Evolutionary conservation across 2,329 filamentous ascomycete species (phyloP).

Genomic region (Grosmannia serpens): DNA sequence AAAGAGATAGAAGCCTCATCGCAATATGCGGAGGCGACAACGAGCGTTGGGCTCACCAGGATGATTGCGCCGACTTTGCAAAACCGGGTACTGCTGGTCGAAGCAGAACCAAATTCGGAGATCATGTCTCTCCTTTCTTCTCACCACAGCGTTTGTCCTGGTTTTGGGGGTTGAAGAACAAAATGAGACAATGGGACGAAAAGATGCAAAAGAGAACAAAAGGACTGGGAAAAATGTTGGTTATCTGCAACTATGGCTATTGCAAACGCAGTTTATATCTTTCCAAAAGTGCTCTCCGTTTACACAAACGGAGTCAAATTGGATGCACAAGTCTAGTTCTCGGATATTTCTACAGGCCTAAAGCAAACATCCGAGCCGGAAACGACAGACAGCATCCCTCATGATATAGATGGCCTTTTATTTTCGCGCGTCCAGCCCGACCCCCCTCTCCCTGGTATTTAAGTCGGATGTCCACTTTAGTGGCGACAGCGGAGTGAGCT

Average conservation of each 20-base stretch:
- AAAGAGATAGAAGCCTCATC: too few relatives aligned
- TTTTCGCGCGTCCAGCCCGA: constrained; percentile 41
- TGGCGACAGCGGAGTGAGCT: constrained; percentile 26
- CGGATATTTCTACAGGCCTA: constrained; percentile 11
- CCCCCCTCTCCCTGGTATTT: constrained; percentile 39
- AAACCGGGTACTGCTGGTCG: background rate
- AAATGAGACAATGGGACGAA: background rate
- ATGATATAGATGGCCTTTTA: constrained; percentile 33
- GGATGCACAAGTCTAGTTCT: constrained; percentile 11
- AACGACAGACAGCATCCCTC: constrained; percentile 23
- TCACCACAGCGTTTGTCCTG: background rate
- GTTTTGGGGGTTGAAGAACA: background rate
- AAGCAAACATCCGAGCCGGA: constrained; percentile 14
- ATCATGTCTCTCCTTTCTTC: background rate
- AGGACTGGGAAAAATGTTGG: too few relatives aligned
- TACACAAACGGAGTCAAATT: constrained; percentile 13
- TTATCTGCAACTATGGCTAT: too few relatives aligned
- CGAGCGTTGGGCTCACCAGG: too few relatives aligned
- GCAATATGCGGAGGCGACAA: too few relatives aligned
- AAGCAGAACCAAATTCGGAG: background rate
- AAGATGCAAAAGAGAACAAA: background rate
- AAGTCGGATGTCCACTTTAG: constrained; percentile 35
- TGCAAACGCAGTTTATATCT: constrained; percentile 13
- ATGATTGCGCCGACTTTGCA: constrained; percentile 4
- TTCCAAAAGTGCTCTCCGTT: constrained; percentile 11